Base-by-base conservation (phyloP, 352 stramenopile species). In the Phytophthora gonapodyides region DNA sequence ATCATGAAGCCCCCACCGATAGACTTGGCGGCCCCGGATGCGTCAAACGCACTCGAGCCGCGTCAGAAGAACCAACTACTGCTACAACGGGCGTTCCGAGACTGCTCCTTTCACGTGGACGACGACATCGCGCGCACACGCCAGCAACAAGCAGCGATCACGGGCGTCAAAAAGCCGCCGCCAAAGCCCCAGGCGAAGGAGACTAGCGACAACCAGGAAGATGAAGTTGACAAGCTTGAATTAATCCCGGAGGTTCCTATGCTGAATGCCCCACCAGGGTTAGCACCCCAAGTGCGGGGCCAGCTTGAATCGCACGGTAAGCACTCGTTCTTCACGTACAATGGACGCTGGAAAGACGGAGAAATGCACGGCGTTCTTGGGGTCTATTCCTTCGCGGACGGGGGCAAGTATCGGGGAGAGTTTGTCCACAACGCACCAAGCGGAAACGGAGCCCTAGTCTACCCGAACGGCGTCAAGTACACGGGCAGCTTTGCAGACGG, bases 401-500 rank as follows among this genome's bases (percentile, higher is more conserved):
- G 80, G 5, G 82, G 82, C 41, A 89, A 83, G 53, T 89, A 90
- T 65, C 64, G 69, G 7, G 80, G 82, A n/a, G 78, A 73, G 33
- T 89, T 81, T 67, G 62, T 62, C 7, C 46, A 75, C 24, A 85
- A 70, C 30, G 24, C 54, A 30, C 67, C 77, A 21, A 66, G 74
- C 24, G 81, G 84, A 12, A 67, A 71, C 4, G 84, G 84, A 0
- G 79, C 68, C 5, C 61, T 84, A 7, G 57, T 80, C n/a, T 93
- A 89, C 56, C 78, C 80, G 7, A 88, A 87, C 24, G 80, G 84
- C 19, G 80, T 86, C 27, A 87, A 80, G 48, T 93, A 91, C 61
- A 83, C 76, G 4, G 84, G 84, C 27, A 51, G 60, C 5, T 90
- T 90, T 48, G 62, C 56, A 0, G 44, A 72, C 17, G 84, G 82